Evolutionary conservation across 345 rosid species (phyloP), one percentile per base, ranked within the genome.

Genomic region (Corchorus olitorius): DNA sequence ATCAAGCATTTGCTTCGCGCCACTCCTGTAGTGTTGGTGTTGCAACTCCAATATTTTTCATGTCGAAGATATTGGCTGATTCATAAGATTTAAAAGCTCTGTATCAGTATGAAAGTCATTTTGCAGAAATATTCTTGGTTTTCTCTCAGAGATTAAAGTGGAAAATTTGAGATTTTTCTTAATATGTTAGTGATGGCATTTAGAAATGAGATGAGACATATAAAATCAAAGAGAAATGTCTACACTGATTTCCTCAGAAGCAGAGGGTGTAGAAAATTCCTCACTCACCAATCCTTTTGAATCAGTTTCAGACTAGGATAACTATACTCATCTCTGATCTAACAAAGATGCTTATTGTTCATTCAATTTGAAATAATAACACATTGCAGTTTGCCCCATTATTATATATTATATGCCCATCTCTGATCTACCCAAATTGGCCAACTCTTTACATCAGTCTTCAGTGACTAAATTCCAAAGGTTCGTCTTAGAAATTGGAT

Each of bases 51-150:
- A 91, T 74, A 59, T 92, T 92, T 87, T 83, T 81, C 93, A 90
- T 92, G 92, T 94, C 98, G 9, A 78, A 78, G 45, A 94, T 77
- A 83, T 92, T 94, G 65, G 91, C 97, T 94, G 92, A 12, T 67
- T 48, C 72, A 48, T 54, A 48, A 20, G 48, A 22, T 67, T 6
- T 27, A 4, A 46, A 48, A n/a, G 1, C 12, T 48, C 17, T 67
- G 20, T 27, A 48, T 68, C 58, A 68, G 72, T 68, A 13, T 46
- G 48, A 14, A 68, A 13, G 20, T 37, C 41, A 27, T 13, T 22
- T 45, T 20, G 71, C 35, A 63, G n/a, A 35, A 63, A 37, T 63
- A 37, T 15, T 35, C 12, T 39, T 8, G 14, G 22, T 17, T 64
- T 48, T 17, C 11, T 8, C 33, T 65, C 33, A 39, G 39, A 37